Percentiles rank a stretch among this genome's conserved stretches.
These are phyloP conservation scores for Apiospora rasikravindrae DNA, from an alignment of 2,329 filamentous ascomycete species.

Conservation along the genomic window DNA sequence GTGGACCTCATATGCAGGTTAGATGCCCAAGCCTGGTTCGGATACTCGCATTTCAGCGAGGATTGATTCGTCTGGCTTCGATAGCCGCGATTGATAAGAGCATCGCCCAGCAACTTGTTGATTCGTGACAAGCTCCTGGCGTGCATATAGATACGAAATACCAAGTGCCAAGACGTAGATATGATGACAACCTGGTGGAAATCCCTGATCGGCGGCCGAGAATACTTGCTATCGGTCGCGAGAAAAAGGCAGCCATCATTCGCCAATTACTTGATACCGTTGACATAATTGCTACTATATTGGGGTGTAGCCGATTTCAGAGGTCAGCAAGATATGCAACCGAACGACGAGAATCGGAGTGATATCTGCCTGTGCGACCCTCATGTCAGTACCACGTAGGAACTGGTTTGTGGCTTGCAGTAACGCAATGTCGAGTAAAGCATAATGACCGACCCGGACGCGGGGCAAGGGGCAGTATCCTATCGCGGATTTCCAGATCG, in stretches of 20 bases:
- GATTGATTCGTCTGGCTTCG: background rate
- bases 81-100: background rate
- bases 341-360: background rate
- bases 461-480: conserved; percentile 7
- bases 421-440: background rate
- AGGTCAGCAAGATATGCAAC: background rate
- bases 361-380: background rate
- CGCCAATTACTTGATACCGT: background rate
- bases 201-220: background rate
- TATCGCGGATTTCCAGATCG: conserved; percentile 10
- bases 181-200: background rate
- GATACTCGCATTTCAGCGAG: background rate
- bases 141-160: background rate
- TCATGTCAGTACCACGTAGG: background rate
- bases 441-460: background rate
- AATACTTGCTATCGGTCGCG: background rate
- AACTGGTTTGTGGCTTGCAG: background rate
- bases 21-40: background rate
- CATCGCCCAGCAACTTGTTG: background rate
- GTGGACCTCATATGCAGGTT: conserved; percentile 9
- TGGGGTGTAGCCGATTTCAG: background rate
- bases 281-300: background rate
- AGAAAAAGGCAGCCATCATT: background rate
- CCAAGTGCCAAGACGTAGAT: background rate
- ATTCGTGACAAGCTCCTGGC: background rate